These are phyloP conservation scores for Cercophora scortea DNA, from an alignment of 495 filamentous ascomycete genomes.

Conservation along the genomic window DNA sequence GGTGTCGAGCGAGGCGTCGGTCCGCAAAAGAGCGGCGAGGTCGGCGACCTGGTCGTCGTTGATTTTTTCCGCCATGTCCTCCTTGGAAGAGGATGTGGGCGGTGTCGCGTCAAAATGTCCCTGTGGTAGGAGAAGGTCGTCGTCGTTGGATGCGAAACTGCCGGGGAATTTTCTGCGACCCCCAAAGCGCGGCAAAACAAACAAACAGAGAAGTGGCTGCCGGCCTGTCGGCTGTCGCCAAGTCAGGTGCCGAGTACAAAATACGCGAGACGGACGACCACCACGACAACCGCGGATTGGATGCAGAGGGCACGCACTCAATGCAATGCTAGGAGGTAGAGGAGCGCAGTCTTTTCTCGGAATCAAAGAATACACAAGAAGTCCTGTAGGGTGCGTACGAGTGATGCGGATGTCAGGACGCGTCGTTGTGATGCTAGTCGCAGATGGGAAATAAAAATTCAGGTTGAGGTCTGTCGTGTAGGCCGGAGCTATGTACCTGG, in stretches of 20 bases:
- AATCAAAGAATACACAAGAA: background rate
- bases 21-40: slow-evolving; percentile 59
- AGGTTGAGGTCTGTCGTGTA: background rate
- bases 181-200: slow-evolving; percentile 13
- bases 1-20: slow-evolving; percentile 59
- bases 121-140: background rate
- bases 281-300: background rate
- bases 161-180: background rate
- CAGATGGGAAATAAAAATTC: background rate
- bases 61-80: slow-evolving; percentile 45
- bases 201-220: slow-evolving; percentile 6
- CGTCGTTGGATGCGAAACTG: slow-evolving; percentile 5
- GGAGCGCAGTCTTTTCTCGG: background rate
- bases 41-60: slow-evolving; percentile 57
- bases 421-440: slow-evolving; percentile 2
- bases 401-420: background rate
- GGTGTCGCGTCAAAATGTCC: slow-evolving; percentile 16
- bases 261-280: too few species aligned
- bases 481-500: background rate
- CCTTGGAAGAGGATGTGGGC: slow-evolving; percentile 11
- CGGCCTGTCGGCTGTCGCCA: too few species aligned
- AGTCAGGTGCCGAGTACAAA: too few species aligned
- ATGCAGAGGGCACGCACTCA: background rate
- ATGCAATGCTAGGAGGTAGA: background rate
- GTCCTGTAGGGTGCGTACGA: background rate